Evolutionary conservation across 2,329 filamentous ascomycete genomes (phyloP).

Genomic region (Clarireedia sp.): DNA sequence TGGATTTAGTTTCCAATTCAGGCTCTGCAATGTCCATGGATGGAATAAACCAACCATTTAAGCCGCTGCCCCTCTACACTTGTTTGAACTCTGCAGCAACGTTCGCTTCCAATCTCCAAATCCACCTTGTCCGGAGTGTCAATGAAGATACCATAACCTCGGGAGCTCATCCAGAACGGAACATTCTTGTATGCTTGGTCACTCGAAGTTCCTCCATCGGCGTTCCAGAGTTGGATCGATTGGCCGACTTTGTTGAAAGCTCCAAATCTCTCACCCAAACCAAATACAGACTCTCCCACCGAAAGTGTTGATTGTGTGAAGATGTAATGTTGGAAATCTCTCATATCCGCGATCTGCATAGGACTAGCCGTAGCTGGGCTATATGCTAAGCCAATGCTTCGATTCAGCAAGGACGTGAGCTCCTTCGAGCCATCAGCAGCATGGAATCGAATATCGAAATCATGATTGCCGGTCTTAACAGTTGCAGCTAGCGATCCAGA

Average conservation of each 20-base stretch:
- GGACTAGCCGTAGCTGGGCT: conserved; percentile 44
- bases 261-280: conserved; percentile 69
- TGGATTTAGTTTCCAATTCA: not conserved
- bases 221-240: conserved; percentile 55
- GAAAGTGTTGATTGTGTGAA: conserved; percentile 47
- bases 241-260: conserved; percentile 72
- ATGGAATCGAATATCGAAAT: conserved; percentile 50
- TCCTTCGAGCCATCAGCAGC: conserved; percentile 40
- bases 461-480: conserved; percentile 39
- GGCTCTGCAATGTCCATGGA: no score
- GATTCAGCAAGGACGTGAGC: conserved; percentile 46
- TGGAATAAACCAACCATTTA: conserved; percentile 43
- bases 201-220: conserved; percentile 57
- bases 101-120: conserved; percentile 65
- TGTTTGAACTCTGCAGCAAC: conserved; percentile 63
- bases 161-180: conserved; percentile 60
- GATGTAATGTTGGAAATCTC: conserved; percentile 45
- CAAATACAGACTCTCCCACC: conserved; percentile 61
- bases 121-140: conserved; percentile 63
- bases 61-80: conserved; percentile 60
- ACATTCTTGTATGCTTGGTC: conserved; percentile 69
- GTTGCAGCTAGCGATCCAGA: conserved; percentile 47
- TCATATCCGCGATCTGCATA: conserved; percentile 46
- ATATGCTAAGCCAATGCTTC: conserved; percentile 51
- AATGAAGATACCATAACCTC: conserved; percentile 71